Percentiles rank a stretch among this genome's conserved stretches.
Evolutionary conservation across 768 basidiomycete species (phyloP).

Genomic region (Lentinula boryana): DNA sequence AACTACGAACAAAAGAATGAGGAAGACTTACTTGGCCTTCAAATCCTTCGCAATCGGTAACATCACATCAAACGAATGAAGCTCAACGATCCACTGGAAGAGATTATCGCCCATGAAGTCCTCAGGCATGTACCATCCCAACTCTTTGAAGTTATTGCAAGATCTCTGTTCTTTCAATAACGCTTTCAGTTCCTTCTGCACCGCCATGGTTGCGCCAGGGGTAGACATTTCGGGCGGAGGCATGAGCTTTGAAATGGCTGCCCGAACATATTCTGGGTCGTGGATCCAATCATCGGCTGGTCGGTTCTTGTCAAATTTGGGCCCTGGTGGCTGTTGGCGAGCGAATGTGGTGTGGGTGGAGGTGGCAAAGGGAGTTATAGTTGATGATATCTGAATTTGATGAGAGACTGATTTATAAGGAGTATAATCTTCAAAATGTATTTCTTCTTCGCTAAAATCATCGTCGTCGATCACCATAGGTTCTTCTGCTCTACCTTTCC

Average conservation of each 20-base stretch:
- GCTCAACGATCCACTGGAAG: conserved; percentile 69
- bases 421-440: not conserved
- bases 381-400: not conserved
- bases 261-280: conserved; percentile 40
- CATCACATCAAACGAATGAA: conserved; percentile 60
- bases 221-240: conserved; percentile 58
- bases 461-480: conserved; percentile 16
- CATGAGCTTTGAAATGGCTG: conserved; percentile 39
- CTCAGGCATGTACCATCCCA: conserved; percentile 70
- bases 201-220: conserved; percentile 45
- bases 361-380: not conserved
- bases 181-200: conserved; percentile 55
- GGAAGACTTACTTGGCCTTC: conserved; percentile 32
- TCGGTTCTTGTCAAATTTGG: conserved; percentile 13
- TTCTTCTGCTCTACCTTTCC: conserved; percentile 9
- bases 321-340: not conserved
- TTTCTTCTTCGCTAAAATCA: conserved; percentile 7
- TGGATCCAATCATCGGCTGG: conserved; percentile 49
- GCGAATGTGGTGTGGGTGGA: not conserved
- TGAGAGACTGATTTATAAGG: not conserved
- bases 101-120: conserved; percentile 63
- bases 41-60: conserved; percentile 61
- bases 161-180: conserved; percentile 57
- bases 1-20: not conserved
- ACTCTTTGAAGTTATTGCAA: conserved; percentile 37